Conservation (phyloP, 768 basidiomycete species). For the Mycena polygramma region DNA sequence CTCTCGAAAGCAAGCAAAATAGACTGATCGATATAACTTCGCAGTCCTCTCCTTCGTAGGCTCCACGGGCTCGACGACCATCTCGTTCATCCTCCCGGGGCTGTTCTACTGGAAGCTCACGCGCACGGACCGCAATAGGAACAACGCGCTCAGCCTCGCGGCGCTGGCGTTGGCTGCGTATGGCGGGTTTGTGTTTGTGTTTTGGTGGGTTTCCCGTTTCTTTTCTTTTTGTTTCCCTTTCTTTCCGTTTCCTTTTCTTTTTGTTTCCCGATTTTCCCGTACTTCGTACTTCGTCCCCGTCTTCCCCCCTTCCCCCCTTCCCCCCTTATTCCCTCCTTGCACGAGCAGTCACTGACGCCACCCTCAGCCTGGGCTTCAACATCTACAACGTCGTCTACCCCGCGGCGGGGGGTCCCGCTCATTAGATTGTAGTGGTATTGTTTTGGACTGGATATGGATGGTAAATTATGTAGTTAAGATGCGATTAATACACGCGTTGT, state of each 20-base stretch:
- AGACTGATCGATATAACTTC: neutral
- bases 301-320: no score
- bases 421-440: slow-evolving; percentile 15
- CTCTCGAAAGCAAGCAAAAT: neutral
- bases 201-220: slow-evolving; percentile 78
- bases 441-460: no score
- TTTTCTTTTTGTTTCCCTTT: neutral
- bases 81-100: slow-evolving; percentile 96
- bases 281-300: no score
- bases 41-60: slow-evolving; percentile 96
- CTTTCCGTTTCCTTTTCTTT: no score
- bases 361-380: slow-evolving; percentile 79
- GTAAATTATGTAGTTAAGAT: no score
- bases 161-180: slow-evolving; percentile 80
- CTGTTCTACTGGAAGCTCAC: slow-evolving; percentile 95
- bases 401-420: slow-evolving; percentile 35
- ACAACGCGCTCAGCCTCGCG: slow-evolving; percentile 63
- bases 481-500: no score
- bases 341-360: neutral
- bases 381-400: slow-evolving; percentile 73
- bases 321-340: neutral
- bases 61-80: slow-evolving; percentile 95
- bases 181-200: slow-evolving; percentile 83
- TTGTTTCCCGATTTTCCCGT: no score
- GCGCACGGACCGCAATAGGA: slow-evolving; percentile 70